Base-by-base conservation (phyloP, 179 eudicot species). In the Heliamphora pulchella region DNA sequence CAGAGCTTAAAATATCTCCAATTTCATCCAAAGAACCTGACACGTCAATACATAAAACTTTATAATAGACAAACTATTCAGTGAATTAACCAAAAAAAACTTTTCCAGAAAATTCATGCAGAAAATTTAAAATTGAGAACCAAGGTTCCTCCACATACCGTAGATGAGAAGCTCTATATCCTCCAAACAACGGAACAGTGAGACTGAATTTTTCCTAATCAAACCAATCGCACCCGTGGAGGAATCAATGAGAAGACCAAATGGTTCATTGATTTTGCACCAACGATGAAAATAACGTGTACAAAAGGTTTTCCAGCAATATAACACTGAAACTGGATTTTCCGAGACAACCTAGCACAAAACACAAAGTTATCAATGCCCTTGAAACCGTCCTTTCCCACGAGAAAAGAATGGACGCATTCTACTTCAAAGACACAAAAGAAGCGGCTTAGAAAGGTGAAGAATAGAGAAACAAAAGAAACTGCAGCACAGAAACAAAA, bases 171-270 rank as follows among this genome's bases (percentile, higher is more conserved):
- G 88, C 84, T 96, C 99, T 79, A 96, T 87, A 68, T 90, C 91
- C 88, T 96, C 94, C 71, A 94, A 76, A 48, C 85, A 80, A 73
- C 99, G 98, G 83, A 91, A 92, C 47, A 96, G 80, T 70, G 99
- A 96, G 76, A 92, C 66, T 59, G 94, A 81, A 63, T 85, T 88
- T 81, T 89, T 86, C 82, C 99, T 91, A 46, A 96, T 86, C 80
- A 96, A 75, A 78, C 94, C 96, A 84, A 92, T 81, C 84, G 97
- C 90, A 73, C 92, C 93, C 71, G 84, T 77, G 55, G 79, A 59
- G 64, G 92, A 86, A 86, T 96, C 99, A 82, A 94, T 81, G 63
- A 92, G 88, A 81, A 96, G 82, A 83, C 93, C 91, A 84, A 85
- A 86, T 50, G 91, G 90, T 73, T 85, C 86, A 89, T 87, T 92